Evolutionary conservation across 371 early-diverging fungal species (phyloP).

Genomic region (Apophysomyces ossiformis): DNA sequence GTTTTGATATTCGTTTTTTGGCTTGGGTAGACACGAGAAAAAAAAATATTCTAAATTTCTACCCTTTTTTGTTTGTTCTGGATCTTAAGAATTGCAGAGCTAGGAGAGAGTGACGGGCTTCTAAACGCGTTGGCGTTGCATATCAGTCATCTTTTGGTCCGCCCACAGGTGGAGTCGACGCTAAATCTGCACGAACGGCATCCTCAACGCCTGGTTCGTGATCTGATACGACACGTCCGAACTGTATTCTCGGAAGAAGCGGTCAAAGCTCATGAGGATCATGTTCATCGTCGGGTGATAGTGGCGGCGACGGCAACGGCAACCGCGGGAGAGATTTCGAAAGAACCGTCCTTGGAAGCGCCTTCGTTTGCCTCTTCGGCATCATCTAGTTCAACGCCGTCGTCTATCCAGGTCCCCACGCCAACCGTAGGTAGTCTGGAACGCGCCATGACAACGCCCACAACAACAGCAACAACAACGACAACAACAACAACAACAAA

Average conservation of each 20-base stretch:
- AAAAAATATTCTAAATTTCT: not conserved
- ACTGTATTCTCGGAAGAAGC: slow-evolving; percentile 36
- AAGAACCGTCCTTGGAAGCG: slow-evolving; percentile 15
- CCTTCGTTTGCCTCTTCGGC: slow-evolving; percentile 20
- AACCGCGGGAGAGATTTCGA: not conserved
- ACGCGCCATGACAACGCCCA: not conserved
- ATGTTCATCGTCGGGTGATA: slow-evolving; percentile 31
- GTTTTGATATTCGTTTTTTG: too few species aligned
- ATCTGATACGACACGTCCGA: slow-evolving; percentile 49
- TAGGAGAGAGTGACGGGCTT: slow-evolving; percentile 8
- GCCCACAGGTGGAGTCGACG: slow-evolving; percentile 57
- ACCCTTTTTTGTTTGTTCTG: not conserved
- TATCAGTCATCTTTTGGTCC: slow-evolving; percentile 61
- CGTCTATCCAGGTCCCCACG: not conserved
- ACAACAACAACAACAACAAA: not conserved
- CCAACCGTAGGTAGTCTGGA: slow-evolving; percentile 4
- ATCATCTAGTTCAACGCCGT: slow-evolving; percentile 11
- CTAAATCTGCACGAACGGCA: slow-evolving; percentile 63
- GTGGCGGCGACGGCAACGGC: slow-evolving; percentile 22
- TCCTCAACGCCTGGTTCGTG: slow-evolving; percentile 58
- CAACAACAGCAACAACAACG: too few species aligned
- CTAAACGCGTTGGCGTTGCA: slow-evolving; percentile 28
- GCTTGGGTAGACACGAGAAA: not conserved
- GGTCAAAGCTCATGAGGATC: slow-evolving; percentile 31
- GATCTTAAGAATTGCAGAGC: not conserved